These are phyloP conservation scores for Karstenula rhodostoma DNA, from an alignment of 2,329 filamentous ascomycete genomes.

Conservation along the genomic window DNA sequence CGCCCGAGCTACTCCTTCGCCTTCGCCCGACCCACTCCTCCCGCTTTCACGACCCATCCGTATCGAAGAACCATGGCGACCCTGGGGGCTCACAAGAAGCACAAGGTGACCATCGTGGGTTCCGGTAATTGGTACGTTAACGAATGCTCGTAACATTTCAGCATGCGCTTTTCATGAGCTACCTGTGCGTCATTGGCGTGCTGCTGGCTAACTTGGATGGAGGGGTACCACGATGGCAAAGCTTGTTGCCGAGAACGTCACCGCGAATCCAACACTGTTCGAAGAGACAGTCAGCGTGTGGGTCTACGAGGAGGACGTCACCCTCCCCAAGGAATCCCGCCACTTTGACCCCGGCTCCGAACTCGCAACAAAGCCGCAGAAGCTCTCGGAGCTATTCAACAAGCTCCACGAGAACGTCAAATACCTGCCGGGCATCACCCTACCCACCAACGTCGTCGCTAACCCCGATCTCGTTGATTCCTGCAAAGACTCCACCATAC, in stretches of 20 bases:
- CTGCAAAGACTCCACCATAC: constrained; percentile 83
- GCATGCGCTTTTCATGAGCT: constrained; percentile 8
- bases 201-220: constrained; percentile 7
- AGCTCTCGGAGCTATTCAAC: constrained; percentile 93
- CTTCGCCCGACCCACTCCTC: neutral
- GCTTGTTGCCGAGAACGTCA: constrained; percentile 92
- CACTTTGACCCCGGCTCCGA: constrained; percentile 71
- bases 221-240: constrained; percentile 98
- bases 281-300: constrained; percentile 96
- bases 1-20: constrained; percentile 2
- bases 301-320: constrained; percentile 94
- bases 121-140: constrained; percentile 88
- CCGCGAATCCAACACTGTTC: constrained; percentile 79
- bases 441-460: constrained; percentile 84
- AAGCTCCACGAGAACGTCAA: constrained; percentile 94
- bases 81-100: constrained; percentile 69
- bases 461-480: constrained; percentile 83
- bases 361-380: constrained; percentile 73
- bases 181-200: neutral
- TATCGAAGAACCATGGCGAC: constrained; percentile 54
- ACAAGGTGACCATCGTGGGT: constrained; percentile 93
- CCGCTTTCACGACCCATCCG: constrained; percentile 15
- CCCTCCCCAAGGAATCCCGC: constrained; percentile 73
- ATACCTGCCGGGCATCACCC: constrained; percentile 87
- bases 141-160: neutral